Conservation (phyloP, 192 early-diverging fungal species). For the Linnemannia exigua region DNA sequence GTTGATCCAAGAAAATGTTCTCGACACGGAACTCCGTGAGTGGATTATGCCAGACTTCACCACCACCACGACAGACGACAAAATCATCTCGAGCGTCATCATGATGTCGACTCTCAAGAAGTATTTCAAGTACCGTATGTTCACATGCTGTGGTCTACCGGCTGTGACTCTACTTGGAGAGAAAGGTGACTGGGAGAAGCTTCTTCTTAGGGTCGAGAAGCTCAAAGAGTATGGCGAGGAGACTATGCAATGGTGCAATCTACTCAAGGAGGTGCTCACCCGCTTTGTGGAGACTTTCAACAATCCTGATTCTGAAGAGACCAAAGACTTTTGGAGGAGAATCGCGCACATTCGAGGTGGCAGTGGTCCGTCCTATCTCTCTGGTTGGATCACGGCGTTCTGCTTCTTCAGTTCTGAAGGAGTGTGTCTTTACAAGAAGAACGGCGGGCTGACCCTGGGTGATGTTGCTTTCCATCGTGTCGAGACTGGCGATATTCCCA, state of each 20-base stretch:
- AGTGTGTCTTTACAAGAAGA: background rate
- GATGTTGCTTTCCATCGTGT: conserved; percentile 11
- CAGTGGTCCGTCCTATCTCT: conserved; percentile 12
- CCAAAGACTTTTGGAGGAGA: conserved; percentile 16
- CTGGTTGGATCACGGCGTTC: conserved; percentile 31
- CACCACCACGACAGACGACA: conserved; percentile 21
- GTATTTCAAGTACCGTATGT: conserved; percentile 13
- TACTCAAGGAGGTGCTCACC: conserved; percentile 17
- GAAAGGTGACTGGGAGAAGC: conserved; percentile 28
- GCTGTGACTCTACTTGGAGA: conserved; percentile 20
- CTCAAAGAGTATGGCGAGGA: conserved; percentile 16
- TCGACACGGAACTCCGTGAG: conserved; percentile 6
- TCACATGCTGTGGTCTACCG: conserved; percentile 6
- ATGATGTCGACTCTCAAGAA: conserved; percentile 35
- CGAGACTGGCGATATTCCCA: conserved; percentile 2
- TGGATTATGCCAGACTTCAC: conserved; percentile 34
- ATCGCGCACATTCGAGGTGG: background rate
- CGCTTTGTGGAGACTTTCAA: conserved; percentile 25
- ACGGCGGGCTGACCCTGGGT: conserved; percentile 1
- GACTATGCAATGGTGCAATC: conserved; percentile 15
- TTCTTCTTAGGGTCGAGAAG: conserved; percentile 15
- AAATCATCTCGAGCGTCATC: conserved; percentile 9
- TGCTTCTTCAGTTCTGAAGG: conserved; percentile 17
- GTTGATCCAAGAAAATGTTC: conserved; percentile 13
- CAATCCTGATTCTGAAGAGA: conserved; percentile 5